Evolutionary conservation across 805 yeast genomes (phyloP), one percentile per base, ranked within the genome.

Genomic region (Lachancea meyersii): DNA sequence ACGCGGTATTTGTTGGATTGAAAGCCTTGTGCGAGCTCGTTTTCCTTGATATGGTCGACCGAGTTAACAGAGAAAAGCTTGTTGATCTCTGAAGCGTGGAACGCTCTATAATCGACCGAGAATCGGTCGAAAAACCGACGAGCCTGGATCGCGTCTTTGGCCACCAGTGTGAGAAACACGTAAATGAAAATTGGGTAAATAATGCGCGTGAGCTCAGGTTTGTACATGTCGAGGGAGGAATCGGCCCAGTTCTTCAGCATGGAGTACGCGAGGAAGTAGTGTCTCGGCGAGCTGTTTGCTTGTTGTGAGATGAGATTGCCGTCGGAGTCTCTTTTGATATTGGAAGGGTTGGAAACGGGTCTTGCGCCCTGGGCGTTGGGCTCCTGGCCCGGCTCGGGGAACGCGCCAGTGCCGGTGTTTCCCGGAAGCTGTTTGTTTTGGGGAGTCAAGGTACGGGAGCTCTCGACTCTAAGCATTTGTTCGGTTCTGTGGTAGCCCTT

Each of bases 401-500:
- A 35, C 8, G 52, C 46, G 1, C 71, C 68, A 52, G 63, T 73
- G 3, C 73, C 61, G 1, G 84, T 73, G 10, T 64, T 67, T n/a
- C 68, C 70, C 11, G 73, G 63, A 1, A 79, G 70, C 1, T 65
- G 66, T 10, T 75, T 74, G 21, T 67, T 69, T 31, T 70, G 70
- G 13, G 77, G 68, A 0, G 81, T 72, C 3, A 69, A 68, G 0
- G 80, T 73, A 46, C 82, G 79, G 1, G 86, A 73, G 49, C 82
- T 76, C 61, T 93, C 99, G 48, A 88, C 78, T 48, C 98, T 76
- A 38, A 93, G 72, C 82, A 89, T 86, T 2, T 96, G 88, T 61
- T 93, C 99, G 0, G 98, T 91, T 52, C 82, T 79, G 52, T 85
- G 89, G 58, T 87, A 93, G 2, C 99, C 99, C 61, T 89, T 88